phyloP scores from a whole-genome alignment of 2,329 filamentous ascomycete genomes.

The Hysterium pulicare region DNA sequence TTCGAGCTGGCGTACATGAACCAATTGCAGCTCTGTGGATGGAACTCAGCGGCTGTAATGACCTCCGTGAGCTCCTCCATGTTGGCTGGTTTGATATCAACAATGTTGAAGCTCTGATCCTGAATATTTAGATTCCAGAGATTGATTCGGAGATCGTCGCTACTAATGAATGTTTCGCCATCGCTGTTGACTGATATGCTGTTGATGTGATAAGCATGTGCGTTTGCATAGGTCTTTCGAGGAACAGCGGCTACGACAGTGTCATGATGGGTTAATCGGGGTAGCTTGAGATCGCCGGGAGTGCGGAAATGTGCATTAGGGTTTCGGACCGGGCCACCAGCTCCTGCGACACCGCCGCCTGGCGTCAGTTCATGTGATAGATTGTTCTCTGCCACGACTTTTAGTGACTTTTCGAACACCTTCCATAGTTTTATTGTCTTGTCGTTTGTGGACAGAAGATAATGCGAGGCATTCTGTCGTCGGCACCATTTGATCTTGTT shows the following conservation, averaged over 20 bases:
- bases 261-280: conserved; percentile 94
- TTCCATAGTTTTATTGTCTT: conserved; percentile 99
- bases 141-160: conserved; percentile 95
- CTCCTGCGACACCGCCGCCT: conserved; percentile 63
- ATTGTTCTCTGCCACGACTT: conserved; percentile 98
- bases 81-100: conserved; percentile 98
- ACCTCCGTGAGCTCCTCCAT: conserved; percentile 99
- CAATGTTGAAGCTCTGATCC: conserved; percentile 99
- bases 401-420: conserved; percentile 98
- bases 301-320: conserved; percentile 73
- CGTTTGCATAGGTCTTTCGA: conserved; percentile 93
- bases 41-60: conserved; percentile 96
- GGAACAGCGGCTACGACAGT: conserved; percentile 96
- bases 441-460: conserved; percentile 96
- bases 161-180: conserved; percentile 98
- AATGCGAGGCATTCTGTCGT: conserved; percentile 97
- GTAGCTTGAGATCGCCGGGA: conserved; percentile 82
- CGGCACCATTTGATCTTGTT: conserved; percentile 99
- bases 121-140: conserved; percentile 99
- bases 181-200: conserved; percentile 99
- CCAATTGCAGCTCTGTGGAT: conserved; percentile 96
- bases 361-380: conserved; percentile 91
- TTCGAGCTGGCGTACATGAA: conserved; percentile 99
- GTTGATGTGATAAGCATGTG: conserved; percentile 99
- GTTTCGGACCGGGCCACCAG: conserved; percentile 73